Evolutionary conservation across 139 green algal species (phyloP).

Genomic region (Chlamydomonas asymmetrica): DNA sequence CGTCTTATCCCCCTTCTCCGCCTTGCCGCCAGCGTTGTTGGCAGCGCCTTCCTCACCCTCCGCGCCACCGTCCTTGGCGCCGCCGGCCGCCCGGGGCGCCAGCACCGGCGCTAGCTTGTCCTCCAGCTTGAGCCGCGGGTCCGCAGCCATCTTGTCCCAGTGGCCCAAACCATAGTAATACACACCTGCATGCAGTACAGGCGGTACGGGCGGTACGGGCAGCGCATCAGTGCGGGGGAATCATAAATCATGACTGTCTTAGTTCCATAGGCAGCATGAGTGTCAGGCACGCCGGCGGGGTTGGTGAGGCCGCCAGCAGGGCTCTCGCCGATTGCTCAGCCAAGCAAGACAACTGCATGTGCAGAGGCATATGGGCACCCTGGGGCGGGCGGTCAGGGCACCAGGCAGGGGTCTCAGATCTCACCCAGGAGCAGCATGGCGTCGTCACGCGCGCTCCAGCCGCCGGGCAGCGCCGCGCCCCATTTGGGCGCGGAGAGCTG

Average conservation of each 20-base stretch:
- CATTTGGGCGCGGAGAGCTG: slow-evolving; percentile 57
- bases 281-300: too few species aligned
- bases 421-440: slow-evolving; percentile 79
- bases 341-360: not conserved
- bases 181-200: slow-evolving; percentile 35
- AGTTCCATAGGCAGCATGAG: too few species aligned
- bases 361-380: too few species aligned
- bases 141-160: slow-evolving; percentile 78
- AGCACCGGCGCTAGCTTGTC: slow-evolving; percentile 69
- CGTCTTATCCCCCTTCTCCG: too few species aligned
- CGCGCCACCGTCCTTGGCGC: slow-evolving; percentile 2
- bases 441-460: slow-evolving; percentile 74
- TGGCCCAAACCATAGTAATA: slow-evolving; percentile 74
- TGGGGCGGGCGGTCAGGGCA: slow-evolving; percentile 21
- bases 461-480: slow-evolving; percentile 42
- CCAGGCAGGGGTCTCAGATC: slow-evolving; percentile 37
- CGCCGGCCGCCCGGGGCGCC: slow-evolving; percentile 18
- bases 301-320: not conserved
- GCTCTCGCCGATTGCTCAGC: not conserved
- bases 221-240: too few species aligned
- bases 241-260: too few species aligned
- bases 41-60: slow-evolving; percentile 11
- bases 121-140: slow-evolving; percentile 65
- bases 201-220: too few species aligned
- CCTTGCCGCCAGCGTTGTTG: too few species aligned